Percentiles rank a stretch among this genome's conserved stretches.
Conservation (phyloP, 2,329 filamentous ascomycete genomes). For the Drechslerella dactyloides region DNA sequence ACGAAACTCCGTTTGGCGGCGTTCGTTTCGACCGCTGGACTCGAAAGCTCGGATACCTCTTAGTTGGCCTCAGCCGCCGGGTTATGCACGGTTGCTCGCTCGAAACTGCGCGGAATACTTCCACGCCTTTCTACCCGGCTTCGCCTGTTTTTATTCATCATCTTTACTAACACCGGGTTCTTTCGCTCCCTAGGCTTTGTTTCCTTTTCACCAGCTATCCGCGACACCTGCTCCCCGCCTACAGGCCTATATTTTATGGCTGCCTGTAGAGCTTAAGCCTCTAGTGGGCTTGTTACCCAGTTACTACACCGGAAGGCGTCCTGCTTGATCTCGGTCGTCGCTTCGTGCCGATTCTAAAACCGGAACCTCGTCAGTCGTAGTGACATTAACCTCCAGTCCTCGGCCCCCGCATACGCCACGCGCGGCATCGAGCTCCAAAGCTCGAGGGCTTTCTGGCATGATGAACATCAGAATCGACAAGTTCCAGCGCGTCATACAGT, state of each 20-base stretch:
- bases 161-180: neutral
- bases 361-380: neutral
- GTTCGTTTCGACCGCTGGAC: too few species aligned
- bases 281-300: neutral
- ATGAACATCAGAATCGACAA: slow-evolving; percentile 52
- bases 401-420: neutral
- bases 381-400: neutral
- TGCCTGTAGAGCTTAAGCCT: neutral
- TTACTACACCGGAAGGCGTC: neutral
- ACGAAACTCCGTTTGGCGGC: neutral
- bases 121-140: neutral
- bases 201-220: neutral
- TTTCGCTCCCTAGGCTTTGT: neutral
- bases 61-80: neutral
- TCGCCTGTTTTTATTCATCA: neutral
- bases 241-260: neutral
- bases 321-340: neutral
- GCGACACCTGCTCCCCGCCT: neutral
- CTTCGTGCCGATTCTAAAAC: neutral
- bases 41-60: too few species aligned
- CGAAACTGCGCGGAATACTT: neutral
- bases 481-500: slow-evolving; percentile 55
- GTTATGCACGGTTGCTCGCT: neutral
- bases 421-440: neutral
- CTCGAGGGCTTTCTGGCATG: slow-evolving; percentile 5